These are phyloP conservation scores for Globisporangium parvum DNA, from an alignment of 352 stramenopile genomes.

Conservation along the genomic window DNA sequence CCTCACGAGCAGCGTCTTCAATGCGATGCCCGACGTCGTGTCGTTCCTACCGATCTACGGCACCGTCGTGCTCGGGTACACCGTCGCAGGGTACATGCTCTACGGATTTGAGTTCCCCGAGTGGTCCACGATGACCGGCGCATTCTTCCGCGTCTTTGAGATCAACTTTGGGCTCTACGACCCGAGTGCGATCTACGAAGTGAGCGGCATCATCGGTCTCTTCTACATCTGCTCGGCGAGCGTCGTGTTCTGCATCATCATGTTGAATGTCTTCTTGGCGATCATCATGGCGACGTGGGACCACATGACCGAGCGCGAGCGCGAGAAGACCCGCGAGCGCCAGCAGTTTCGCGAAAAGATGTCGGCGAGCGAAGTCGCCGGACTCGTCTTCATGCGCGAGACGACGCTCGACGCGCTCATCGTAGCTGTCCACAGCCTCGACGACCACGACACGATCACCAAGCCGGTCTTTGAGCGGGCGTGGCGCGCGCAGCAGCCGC, in stretches of 20 bases:
- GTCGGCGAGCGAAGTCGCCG: constrained; percentile 22
- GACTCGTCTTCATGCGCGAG: constrained; percentile 40
- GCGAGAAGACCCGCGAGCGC: constrained; percentile 32
- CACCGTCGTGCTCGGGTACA: constrained; percentile 56
- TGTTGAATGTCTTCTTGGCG: constrained; percentile 77
- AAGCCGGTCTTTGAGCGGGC: constrained; percentile 29
- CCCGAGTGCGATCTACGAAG: constrained; percentile 61
- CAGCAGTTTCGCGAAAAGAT: constrained; percentile 31
- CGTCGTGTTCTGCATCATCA: constrained; percentile 70
- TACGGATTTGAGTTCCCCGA: constrained; percentile 56
- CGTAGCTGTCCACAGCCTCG: constrained; percentile 30
- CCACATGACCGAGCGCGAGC: constrained; percentile 38
- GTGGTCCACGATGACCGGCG: constrained; percentile 51
- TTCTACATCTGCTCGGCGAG: constrained; percentile 66
- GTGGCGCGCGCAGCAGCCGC: constrained; percentile 10
- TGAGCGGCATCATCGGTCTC: constrained; percentile 39
- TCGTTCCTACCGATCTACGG: constrained; percentile 72
- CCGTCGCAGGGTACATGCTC: constrained; percentile 59
- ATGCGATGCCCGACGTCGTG: constrained; percentile 57
- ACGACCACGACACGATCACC: constrained; percentile 29
- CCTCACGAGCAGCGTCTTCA: constrained; percentile 58
- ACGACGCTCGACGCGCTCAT: constrained; percentile 48
- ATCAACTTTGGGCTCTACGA: constrained; percentile 74
- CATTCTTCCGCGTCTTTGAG: constrained; percentile 69
- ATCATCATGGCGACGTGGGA: constrained; percentile 78